These are phyloP conservation scores for Aspergillus bombycis DNA, from an alignment of 2,329 filamentous ascomycete species.

Conservation along the genomic window DNA sequence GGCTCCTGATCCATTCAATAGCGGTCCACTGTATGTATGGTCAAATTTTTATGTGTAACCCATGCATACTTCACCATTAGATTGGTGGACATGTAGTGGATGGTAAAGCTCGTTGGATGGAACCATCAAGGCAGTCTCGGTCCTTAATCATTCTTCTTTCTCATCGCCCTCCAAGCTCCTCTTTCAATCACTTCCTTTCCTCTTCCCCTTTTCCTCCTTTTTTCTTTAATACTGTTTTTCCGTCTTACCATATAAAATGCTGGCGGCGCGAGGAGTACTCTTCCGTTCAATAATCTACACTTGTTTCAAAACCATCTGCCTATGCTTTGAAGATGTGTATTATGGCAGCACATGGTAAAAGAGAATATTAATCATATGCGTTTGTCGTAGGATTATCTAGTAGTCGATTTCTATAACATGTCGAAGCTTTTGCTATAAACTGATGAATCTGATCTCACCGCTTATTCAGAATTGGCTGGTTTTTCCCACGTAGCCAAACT, in stretches of 20 bases:
- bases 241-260: slow-evolving; percentile 20
- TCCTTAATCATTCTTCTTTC: background rate
- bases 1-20: slow-evolving; percentile 16
- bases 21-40: slow-evolving; percentile 4
- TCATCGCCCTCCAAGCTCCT: background rate
- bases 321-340: slow-evolving; percentile 5
- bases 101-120: slow-evolving; percentile 1
- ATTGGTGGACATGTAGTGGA: slow-evolving; percentile 14
- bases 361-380: slow-evolving; percentile 3
- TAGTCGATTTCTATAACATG: background rate
- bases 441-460: slow-evolving; percentile 1
- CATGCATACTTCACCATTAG: slow-evolving; percentile 11
- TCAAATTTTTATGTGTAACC: slow-evolving; percentile 14
- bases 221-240: slow-evolving; percentile 24
- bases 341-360: slow-evolving; percentile 14
- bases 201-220: slow-evolving; percentile 2
- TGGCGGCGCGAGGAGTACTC: slow-evolving; percentile 26
- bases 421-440: background rate
- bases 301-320: slow-evolving; percentile 1
- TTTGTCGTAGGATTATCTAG: background rate
- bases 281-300: slow-evolving; percentile 18
- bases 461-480: slow-evolving; percentile 10
- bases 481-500: background rate
- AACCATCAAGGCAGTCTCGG: background rate
- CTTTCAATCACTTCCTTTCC: background rate